Percentiles rank a stretch among this genome's conserved stretches.
phyloP scores from a whole-genome alignment of 2,329 filamentous ascomycete species.

The Stagonosporopsis rhizophila region DNA sequence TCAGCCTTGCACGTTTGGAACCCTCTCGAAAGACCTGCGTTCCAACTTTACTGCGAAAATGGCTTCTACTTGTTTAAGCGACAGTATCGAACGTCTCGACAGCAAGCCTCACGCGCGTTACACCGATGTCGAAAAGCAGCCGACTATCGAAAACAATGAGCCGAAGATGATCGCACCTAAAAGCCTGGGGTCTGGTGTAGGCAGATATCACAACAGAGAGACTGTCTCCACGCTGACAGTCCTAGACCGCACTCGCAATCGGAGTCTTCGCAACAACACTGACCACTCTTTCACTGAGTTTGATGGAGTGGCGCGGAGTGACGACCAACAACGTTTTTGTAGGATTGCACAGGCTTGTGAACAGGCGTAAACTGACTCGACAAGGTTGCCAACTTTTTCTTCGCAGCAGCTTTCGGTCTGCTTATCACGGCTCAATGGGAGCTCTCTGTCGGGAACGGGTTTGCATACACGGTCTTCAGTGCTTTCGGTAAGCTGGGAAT shows the following conservation, averaged over 20 bases:
- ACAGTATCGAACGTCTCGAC: constrained; percentile 13
- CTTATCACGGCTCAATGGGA: constrained; percentile 65
- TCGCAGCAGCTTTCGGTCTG: constrained; percentile 59
- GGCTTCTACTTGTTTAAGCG: constrained; percentile 9
- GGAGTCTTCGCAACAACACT: constrained; percentile 63
- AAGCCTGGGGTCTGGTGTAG: constrained; percentile 24
- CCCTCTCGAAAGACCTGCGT: no score
- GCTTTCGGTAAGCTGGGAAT: constrained; percentile 55
- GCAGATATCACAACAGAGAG: constrained; percentile 23
- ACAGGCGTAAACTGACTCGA: neutral
- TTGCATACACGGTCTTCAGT: constrained; percentile 61
- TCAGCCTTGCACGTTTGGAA: neutral
- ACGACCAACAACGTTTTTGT: constrained; percentile 59
- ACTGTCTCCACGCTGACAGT: constrained; percentile 36
- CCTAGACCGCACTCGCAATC: constrained; percentile 59
- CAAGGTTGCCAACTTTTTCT: constrained; percentile 61
- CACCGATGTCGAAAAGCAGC: constrained; percentile 27
- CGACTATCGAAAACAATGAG: constrained; percentile 7
- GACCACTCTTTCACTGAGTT: constrained; percentile 60
- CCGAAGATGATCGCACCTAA: constrained; percentile 9
- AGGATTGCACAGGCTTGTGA: neutral
- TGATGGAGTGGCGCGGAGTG: constrained; percentile 64
- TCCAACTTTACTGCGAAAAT: neutral
- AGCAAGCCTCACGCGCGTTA: constrained; percentile 10
- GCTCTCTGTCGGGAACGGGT: constrained; percentile 60